These are phyloP conservation scores for Neofusicoccum cordaticola DNA, from an alignment of 2,329 filamentous ascomycete species.

Conservation along the genomic window DNA sequence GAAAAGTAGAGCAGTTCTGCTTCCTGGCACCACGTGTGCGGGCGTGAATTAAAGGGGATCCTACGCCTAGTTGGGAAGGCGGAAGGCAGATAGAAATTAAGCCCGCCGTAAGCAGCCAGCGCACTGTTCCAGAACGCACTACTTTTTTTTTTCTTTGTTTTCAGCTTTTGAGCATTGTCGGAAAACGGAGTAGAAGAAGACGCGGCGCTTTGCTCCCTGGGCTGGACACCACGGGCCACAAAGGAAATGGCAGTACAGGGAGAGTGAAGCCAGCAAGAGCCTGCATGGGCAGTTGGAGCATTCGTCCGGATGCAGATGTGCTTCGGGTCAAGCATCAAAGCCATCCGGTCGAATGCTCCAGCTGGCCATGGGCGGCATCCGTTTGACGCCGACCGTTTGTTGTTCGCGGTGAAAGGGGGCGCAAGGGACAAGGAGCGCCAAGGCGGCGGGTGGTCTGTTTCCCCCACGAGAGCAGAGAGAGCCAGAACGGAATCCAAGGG, in stretches of 20 bases:
- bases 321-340: no score
- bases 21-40: not conserved
- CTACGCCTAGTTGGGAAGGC: not conserved
- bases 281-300: no score
- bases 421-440: not conserved
- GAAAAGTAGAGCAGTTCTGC: not conserved
- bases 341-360: no score
- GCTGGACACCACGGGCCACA: no score
- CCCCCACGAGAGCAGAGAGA: not conserved
- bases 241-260: no score
- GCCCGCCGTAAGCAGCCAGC: not conserved
- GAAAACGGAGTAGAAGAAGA: not conserved
- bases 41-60: not conserved
- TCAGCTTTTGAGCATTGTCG: not conserved
- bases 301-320: no score
- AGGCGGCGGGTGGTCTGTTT: not conserved
- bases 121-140: not conserved
- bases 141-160: not conserved
- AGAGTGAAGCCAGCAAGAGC: no score
- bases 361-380: no score
- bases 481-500: not conserved
- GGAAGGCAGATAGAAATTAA: not conserved
- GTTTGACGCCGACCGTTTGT: no score
- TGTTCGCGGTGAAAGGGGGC: not conserved
- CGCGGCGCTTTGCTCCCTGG: no score